These are phyloP conservation scores for Fusarium sp. DNA, from an alignment of 2,329 filamentous ascomycete species.

Conservation along the genomic window DNA sequence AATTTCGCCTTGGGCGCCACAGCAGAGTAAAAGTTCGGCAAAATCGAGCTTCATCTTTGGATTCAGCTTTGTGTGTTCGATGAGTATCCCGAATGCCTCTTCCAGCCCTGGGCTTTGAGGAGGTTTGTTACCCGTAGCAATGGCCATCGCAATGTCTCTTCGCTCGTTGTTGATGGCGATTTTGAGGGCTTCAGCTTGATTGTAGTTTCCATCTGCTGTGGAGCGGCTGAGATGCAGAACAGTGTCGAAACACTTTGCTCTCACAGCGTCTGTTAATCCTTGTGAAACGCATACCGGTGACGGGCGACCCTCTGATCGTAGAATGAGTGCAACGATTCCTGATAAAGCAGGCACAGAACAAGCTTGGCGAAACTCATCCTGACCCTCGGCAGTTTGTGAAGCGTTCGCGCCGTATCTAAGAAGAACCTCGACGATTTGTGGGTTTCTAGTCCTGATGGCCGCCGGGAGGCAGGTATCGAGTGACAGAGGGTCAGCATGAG, in stretches of 20 bases:
- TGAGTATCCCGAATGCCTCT: conserved; percentile 62
- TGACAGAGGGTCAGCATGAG: conserved; percentile 63
- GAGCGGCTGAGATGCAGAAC: conserved; percentile 65
- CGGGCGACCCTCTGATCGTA: conserved; percentile 63
- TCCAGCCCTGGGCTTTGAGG: conserved; percentile 62
- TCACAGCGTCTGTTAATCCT: conserved; percentile 64
- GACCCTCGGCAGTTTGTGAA: conserved; percentile 61
- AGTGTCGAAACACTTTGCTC: conserved; percentile 62
- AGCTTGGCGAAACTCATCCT: conserved; percentile 65
- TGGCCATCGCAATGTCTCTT: conserved; percentile 66
- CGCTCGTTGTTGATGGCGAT: conserved; percentile 61
- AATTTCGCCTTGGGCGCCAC: conserved; percentile 66
- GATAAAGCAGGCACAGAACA: conserved; percentile 61
- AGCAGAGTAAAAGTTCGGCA: conserved; percentile 68
- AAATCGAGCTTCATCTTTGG: conserved; percentile 64
- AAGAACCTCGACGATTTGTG: conserved; percentile 60
- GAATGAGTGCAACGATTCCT: conserved; percentile 60
- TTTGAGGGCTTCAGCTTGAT: conserved; percentile 65
- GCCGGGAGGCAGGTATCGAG: conserved; percentile 63
- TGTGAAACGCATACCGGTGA: conserved; percentile 59
- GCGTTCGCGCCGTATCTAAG: conserved; percentile 64
- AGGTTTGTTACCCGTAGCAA: conserved; percentile 65
- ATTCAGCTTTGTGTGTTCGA: conserved; percentile 59
- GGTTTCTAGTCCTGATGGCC: conserved; percentile 60
- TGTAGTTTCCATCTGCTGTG: conserved; percentile 65